Conservation (phyloP, 352 stramenopile genomes). For the Thalassiosira delicatula region DNA sequence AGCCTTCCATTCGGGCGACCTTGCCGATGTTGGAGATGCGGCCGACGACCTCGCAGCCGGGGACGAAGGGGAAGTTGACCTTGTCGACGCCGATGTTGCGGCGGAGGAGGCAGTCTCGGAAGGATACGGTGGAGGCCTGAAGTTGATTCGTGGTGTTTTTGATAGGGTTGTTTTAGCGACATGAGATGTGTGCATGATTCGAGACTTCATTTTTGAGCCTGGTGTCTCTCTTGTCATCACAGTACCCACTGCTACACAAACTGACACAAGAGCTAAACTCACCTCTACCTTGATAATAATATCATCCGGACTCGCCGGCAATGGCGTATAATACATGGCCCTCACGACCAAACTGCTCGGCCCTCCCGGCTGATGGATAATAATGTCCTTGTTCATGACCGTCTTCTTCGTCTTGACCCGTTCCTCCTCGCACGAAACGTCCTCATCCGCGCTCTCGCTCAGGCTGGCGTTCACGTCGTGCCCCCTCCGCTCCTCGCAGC, state of each 20-base stretch:
- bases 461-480: neutral
- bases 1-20: constrained; percentile 45
- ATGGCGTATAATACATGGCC: constrained; percentile 58
- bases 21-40: constrained; percentile 62
- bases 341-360: constrained; percentile 41
- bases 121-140: constrained; percentile 74
- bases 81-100: constrained; percentile 45
- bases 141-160: neutral
- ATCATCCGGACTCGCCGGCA: constrained; percentile 49
- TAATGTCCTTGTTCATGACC: constrained; percentile 41
- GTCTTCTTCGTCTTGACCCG: constrained; percentile 18
- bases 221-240: no score
- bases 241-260: no score
- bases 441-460: neutral
- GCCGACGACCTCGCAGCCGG: constrained; percentile 77
- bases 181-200: neutral
- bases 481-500: no score
- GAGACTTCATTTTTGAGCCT: no score
- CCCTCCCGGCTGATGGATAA: constrained; percentile 26
- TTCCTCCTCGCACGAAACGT: neutral
- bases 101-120: constrained; percentile 71
- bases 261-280: constrained; percentile 24
- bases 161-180: neutral
- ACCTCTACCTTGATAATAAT: constrained; percentile 79
- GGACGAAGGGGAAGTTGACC: constrained; percentile 56